Conservation (phyloP, 2,329 filamentous ascomycete genomes). For the Diplocarpon rosae region DNA sequence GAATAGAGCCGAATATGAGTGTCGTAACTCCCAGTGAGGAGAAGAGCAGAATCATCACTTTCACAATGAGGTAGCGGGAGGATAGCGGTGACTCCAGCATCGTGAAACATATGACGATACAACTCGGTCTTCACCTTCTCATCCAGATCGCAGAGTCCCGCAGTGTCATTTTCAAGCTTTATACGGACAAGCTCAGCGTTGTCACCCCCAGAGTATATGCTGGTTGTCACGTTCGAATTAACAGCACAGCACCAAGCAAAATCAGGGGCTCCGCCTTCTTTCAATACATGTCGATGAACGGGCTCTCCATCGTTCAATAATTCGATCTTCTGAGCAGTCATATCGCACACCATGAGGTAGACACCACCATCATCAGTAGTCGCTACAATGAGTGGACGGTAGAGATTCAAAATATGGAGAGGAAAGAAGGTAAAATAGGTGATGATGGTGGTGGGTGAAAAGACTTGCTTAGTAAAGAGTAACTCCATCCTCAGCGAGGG, state of each 20-base stretch:
- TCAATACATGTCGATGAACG: constrained; percentile 25
- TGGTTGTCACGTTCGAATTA: constrained; percentile 22
- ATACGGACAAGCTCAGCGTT: constrained; percentile 34
- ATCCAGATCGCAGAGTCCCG: no score
- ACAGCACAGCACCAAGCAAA: constrained; percentile 61
- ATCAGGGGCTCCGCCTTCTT: constrained; percentile 28
- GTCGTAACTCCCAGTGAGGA: constrained; percentile 88
- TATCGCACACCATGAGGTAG: constrained; percentile 12
- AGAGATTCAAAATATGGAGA: not conserved
- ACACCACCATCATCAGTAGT: constrained; percentile 26
- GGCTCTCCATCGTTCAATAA: constrained; percentile 12
- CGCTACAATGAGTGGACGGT: constrained; percentile 20
- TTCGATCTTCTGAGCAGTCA: constrained; percentile 5
- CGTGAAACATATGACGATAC: constrained; percentile 34
- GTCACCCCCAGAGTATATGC: constrained; percentile 60
- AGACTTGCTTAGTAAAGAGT: constrained; percentile 33
- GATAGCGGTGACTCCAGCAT: constrained; percentile 82
- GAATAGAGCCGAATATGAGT: constrained; percentile 63
- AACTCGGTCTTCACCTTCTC: not conserved
- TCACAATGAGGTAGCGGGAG: constrained; percentile 47
- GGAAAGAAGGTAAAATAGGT: constrained; percentile 8
- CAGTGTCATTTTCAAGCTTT: not conserved
- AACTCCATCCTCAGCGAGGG: constrained; percentile 32
- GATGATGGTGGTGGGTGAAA: constrained; percentile 14
- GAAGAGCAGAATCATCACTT: constrained; percentile 34